Evolutionary conservation across 164 flowering plant genomes (phyloP).

Genomic region (Annona squamosa): DNA sequence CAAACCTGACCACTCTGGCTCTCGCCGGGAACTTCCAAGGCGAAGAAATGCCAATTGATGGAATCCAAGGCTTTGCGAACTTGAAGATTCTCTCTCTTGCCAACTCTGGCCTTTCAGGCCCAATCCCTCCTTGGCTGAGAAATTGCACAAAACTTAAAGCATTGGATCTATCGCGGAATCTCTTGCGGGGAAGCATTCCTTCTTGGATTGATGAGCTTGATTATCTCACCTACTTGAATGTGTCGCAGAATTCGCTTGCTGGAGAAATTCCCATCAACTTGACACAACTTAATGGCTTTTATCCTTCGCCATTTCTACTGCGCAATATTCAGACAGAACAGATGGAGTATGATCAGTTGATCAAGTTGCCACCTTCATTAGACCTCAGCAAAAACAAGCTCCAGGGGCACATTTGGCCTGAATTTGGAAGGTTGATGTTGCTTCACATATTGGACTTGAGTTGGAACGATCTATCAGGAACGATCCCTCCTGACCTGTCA

Average conservation of each 20-base stretch:
- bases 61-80: conserved; percentile 1
- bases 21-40: conserved; percentile 9
- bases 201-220: conserved; percentile 4
- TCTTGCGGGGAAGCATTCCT: conserved; percentile 11
- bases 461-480: conserved; percentile 7
- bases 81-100: conserved; percentile 4
- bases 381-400: conserved; percentile 12
- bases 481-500: conserved; percentile 6
- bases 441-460: conserved; percentile 13
- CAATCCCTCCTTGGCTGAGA: conserved; percentile 10
- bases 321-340: background rate
- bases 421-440: conserved; percentile 10
- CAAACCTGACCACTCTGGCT: conserved; percentile 13
- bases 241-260: conserved; percentile 12
- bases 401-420: conserved; percentile 9
- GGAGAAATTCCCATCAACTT: conserved; percentile 13
- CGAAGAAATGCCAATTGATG: background rate
- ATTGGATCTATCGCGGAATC: conserved; percentile 11
- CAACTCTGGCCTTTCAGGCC: conserved; percentile 10
- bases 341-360: conserved; percentile 10
- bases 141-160: conserved; percentile 9
- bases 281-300: conserved; percentile 2
- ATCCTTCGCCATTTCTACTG: background rate
- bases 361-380: conserved; percentile 11
- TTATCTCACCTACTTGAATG: conserved; percentile 13